Evolutionary conservation across 1,284 basidiomycete genomes (phyloP).

Genomic region (Spongiforma sp.): DNA sequence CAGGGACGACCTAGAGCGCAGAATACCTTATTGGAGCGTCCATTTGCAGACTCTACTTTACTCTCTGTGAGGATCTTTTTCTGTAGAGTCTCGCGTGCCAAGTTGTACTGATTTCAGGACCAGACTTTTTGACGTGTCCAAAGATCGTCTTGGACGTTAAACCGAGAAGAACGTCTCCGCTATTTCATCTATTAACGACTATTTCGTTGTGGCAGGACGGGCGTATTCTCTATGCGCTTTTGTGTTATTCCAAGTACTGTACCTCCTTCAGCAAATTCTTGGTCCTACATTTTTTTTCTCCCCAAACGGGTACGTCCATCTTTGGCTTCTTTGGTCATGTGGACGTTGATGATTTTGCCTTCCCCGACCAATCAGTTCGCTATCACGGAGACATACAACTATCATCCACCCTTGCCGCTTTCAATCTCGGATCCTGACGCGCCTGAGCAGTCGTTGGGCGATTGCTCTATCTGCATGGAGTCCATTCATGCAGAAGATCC

Average conservation of each 20-base stretch:
- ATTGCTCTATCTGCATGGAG: constrained; percentile 94
- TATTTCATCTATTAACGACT: constrained; percentile 4
- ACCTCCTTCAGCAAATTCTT: constrained; percentile 78
- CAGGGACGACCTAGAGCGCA: constrained; percentile 71
- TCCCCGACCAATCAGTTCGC: constrained; percentile 70
- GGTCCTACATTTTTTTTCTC: constrained; percentile 88
- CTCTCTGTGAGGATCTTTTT: constrained; percentile 65
- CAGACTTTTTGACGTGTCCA: constrained; percentile 84
- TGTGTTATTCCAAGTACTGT: constrained; percentile 69
- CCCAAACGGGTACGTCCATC: constrained; percentile 55
- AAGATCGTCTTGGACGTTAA: constrained; percentile 86
- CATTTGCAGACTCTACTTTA: constrained; percentile 69
- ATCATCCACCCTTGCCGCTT: constrained; percentile 80
- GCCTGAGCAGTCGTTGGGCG: constrained; percentile 73
- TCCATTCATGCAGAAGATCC: constrained; percentile 66
- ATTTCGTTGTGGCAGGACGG: constrained; percentile 60
- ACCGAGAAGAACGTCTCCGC: constrained; percentile 56
- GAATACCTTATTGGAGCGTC: constrained; percentile 83
- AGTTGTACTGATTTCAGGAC: constrained; percentile 1
- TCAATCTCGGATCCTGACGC: constrained; percentile 67
- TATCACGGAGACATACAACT: constrained; percentile 74
- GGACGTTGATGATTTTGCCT: too few relatives aligned
- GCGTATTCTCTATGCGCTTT: constrained; percentile 66
- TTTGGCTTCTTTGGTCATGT: neutral
- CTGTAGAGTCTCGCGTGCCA: neutral